Conservation (phyloP, 345 rosid species). For the Carallia pectinifolia region DNA sequence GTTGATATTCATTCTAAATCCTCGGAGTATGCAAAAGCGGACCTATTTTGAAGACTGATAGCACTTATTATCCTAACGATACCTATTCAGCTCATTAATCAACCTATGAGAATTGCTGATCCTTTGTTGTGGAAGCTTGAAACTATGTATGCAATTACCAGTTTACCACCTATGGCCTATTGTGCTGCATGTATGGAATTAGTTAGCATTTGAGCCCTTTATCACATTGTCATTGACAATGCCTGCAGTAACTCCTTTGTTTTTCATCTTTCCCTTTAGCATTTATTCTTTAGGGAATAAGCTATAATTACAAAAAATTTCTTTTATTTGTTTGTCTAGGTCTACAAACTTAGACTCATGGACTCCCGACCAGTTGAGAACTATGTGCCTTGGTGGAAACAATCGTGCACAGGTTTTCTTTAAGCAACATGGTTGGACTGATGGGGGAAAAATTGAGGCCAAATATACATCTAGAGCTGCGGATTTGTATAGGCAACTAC, state of each 20-base stretch:
- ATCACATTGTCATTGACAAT: background rate
- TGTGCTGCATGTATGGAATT: too few species aligned
- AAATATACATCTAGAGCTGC: slow-evolving; percentile 97
- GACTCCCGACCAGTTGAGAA: slow-evolving; percentile 79
- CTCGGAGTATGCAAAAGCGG: too few species aligned
- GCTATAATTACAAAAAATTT: background rate
- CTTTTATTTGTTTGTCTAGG: slow-evolving; percentile 35
- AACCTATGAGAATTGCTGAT: too few species aligned
- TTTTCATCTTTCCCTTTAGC: background rate
- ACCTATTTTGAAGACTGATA: too few species aligned
- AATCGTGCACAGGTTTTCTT: slow-evolving; percentile 87
- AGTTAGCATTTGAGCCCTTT: too few species aligned
- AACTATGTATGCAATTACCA: too few species aligned
- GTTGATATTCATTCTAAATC: too few species aligned
- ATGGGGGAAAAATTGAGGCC: slow-evolving; percentile 88
- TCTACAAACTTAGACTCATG: slow-evolving; percentile 96
- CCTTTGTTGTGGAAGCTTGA: too few species aligned
- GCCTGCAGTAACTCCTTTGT: background rate
- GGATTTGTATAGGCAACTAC: slow-evolving; percentile 74
- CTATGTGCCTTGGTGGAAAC: slow-evolving; percentile 87
- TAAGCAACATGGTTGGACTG: slow-evolving; percentile 97
- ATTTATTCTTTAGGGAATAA: background rate
- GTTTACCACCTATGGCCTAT: too few species aligned
- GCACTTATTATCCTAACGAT: too few species aligned
- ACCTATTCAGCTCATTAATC: too few species aligned